phyloP scores from a whole-genome alignment of 306 rosid species.

The Quercus ilex region DNA sequence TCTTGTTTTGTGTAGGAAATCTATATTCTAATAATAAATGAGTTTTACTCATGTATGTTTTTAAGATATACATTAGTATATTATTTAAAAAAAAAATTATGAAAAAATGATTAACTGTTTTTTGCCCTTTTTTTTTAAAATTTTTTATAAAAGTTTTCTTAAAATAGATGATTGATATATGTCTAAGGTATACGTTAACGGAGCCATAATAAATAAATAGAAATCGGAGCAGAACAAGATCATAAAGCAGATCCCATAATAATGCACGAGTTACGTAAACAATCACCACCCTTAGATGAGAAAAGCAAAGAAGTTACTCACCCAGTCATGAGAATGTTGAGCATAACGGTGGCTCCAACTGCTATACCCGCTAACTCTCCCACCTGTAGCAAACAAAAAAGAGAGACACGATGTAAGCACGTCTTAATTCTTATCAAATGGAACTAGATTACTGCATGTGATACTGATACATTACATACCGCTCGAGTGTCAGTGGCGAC shows the following conservation, averaged over 20 bases:
- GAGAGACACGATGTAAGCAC: neutral
- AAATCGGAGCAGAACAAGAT: too few relatives aligned
- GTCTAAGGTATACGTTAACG: too few relatives aligned
- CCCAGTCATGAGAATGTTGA: conserved; percentile 87
- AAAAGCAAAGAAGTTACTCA: conserved; percentile 12
- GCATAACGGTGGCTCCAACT: conserved; percentile 87
- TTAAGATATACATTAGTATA: too few relatives aligned
- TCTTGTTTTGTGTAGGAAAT: too few relatives aligned
- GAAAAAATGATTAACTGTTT: rapidly evolving
- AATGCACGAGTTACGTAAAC: too few relatives aligned
- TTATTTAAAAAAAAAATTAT: too few relatives aligned
- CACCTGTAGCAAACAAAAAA: conserved; percentile 33
- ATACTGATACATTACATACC: conserved; percentile 19
- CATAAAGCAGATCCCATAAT: too few relatives aligned
- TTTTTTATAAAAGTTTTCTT: too few relatives aligned
- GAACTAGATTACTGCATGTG: too few relatives aligned
- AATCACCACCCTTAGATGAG: neutral
- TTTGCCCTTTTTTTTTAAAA: rapidly evolving
- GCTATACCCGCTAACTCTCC: conserved; percentile 94
- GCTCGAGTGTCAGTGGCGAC: conserved; percentile 94
- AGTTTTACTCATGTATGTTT: rapidly evolving
- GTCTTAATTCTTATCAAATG: neutral
- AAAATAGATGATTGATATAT: too few relatives aligned
- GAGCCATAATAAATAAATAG: too few relatives aligned
- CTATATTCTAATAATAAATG: too few relatives aligned